Base-by-base conservation (phyloP, 2,329 filamentous ascomycete species). In the Hawksworthiomyces lignivorus region DNA sequence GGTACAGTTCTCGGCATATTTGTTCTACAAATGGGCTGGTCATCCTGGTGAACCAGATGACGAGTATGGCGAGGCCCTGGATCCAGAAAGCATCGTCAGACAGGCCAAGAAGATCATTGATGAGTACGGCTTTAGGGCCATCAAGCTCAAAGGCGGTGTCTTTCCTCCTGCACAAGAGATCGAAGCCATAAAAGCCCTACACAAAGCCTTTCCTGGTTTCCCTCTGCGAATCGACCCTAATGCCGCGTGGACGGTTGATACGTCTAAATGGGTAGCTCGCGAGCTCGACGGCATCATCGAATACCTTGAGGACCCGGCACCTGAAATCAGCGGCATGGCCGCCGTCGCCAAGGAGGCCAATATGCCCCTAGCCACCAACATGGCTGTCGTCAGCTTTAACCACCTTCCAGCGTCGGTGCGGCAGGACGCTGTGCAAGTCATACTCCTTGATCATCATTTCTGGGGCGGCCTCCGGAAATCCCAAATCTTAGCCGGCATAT, bases 21-120 rank as follows among this genome's bases (percentile, higher is more conserved):
- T 67, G 5, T 67, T 67, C 43, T 67, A 65, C 48, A 66, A 67
- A 33, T 67, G 64, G 63, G 56, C 44, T 7, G 61, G 63, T 2
- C 63, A 67, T 33, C 62, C 64, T 0, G 64, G 61, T 0, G 45
- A 61, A 11, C 42, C 56, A 0, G 60, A 66, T 26, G 64, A 67
- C 20, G 62, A 66, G 44, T 66, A 62, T 35, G 61, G 62, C 3
- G 42, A 55, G 6, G 64, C 62, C 0, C 53, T 67, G 0, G 58
- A 64, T 21, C 49, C 62, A 0, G 52, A 50, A 1, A 59, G 61
- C 1, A 37, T 64, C 0, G 57, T 64, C 1, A 55, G 50, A 15
- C 62, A 64, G 33, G 61, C 62, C 7, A 49, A 44, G 11, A 62
- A 57, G 46, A 63, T 62, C 33, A 64, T 64, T 7, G 56, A 56